phyloP scores from a whole-genome alignment of 1,139 yeast species.

The Sugiyamaella xylanicola region DNA sequence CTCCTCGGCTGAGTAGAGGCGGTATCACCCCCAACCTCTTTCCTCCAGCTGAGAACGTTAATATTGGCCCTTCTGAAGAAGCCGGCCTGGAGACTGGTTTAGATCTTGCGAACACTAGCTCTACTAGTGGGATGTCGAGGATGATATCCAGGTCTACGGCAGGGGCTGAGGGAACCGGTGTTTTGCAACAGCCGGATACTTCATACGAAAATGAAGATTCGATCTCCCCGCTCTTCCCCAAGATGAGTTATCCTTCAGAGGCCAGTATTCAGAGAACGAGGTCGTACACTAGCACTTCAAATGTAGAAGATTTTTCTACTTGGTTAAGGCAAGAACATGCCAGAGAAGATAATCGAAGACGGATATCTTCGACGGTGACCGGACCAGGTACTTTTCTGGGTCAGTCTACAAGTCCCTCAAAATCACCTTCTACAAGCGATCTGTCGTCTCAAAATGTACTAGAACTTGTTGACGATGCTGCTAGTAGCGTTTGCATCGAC shows the following conservation, averaged over 20 bases:
- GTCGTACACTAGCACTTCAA: constrained; percentile 6
- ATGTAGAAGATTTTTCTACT: constrained; percentile 16
- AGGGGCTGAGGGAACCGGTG: background rate
- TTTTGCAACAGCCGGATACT: background rate
- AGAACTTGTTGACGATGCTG: constrained; percentile 36
- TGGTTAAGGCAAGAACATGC: constrained; percentile 14
- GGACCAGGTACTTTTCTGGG: background rate
- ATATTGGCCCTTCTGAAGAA: background rate
- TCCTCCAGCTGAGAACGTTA: background rate
- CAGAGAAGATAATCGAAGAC: constrained; percentile 2
- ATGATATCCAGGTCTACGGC: background rate
- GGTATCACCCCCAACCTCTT: no score
- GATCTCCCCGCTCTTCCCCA: constrained; percentile 19
- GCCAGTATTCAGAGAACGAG: constrained; percentile 7
- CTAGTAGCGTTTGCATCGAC: constrained; percentile 40
- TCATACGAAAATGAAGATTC: constrained; percentile 14
- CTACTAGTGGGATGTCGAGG: background rate
- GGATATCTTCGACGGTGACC: background rate
- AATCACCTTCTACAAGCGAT: background rate
- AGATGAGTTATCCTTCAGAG: constrained; percentile 14
- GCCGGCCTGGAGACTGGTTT: background rate
- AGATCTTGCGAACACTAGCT: background rate
- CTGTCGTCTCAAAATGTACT: constrained; percentile 6
- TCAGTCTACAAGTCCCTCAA: background rate
- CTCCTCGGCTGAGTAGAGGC: background rate